phyloP scores from a whole-genome alignment of 2,329 filamentous ascomycete species.

The Hypomyces perniciosus region DNA sequence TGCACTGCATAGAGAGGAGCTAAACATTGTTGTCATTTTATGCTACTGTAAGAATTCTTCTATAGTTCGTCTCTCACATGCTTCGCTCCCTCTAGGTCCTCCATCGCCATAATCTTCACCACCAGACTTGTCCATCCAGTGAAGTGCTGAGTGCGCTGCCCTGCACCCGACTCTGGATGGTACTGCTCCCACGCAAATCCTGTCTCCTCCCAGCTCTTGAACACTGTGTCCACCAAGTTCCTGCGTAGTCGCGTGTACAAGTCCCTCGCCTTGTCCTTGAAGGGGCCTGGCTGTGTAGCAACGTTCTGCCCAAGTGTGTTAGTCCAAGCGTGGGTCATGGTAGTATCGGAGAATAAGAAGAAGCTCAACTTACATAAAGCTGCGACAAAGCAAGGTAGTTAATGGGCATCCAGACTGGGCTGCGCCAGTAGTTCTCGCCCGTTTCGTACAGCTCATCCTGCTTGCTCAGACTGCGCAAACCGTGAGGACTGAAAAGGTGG shows the following conservation, averaged over 20 bases:
- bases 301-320: constrained; percentile 45
- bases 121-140: constrained; percentile 98
- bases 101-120: constrained; percentile 96
- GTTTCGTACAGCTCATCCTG: constrained; percentile 79
- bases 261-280: constrained; percentile 60
- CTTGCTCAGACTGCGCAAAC: constrained; percentile 85
- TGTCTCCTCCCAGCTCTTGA: constrained; percentile 78
- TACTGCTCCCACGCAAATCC: constrained; percentile 99
- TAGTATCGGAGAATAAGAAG: neutral
- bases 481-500: constrained; percentile 83
- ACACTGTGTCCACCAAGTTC: constrained; percentile 87
- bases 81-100: constrained; percentile 48
- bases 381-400: constrained; percentile 83
- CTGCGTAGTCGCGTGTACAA: constrained; percentile 72
- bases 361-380: constrained; percentile 57
- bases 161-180: constrained; percentile 82
- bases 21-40: neutral
- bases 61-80: constrained; percentile 44
- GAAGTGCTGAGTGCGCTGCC: constrained; percentile 96
- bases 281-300: constrained; percentile 60
- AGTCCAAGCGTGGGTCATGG: neutral
- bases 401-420: constrained; percentile 92
- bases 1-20: neutral
- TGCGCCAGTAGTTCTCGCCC: constrained; percentile 94
- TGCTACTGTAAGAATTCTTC: neutral